Base-by-base conservation (phyloP, 768 basidiomycete species). In the Goffeauzyma gilvescens region DNA sequence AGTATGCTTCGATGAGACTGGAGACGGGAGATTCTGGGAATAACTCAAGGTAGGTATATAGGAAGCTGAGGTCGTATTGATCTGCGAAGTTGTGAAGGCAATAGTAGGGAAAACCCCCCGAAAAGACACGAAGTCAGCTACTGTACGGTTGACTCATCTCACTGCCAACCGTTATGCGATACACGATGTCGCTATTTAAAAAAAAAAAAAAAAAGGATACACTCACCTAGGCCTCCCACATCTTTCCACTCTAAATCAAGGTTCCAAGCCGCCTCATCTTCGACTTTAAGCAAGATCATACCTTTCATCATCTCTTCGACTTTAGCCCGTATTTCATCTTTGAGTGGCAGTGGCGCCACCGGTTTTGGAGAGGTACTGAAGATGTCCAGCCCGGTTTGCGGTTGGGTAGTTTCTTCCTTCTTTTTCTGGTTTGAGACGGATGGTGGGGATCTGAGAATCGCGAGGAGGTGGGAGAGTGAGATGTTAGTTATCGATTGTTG, bases 181-280 rank as follows among this genome's bases (percentile, higher is more conserved):
- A n/a, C n/a, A n/a, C n/a, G n/a, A n/a, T n/a, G n/a, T n/a, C n/a
- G n/a, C n/a, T n/a, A n/a, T n/a, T n/a, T n/a, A n/a, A n/a, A n/a
- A n/a, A n/a, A n/a, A n/a, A n/a, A n/a, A n/a, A n/a, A n/a, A n/a
- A n/a, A n/a, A n/a, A n/a, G n/a, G n/a, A n/a, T 18, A 10, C 14
- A 61, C 74, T 55, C 55, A 84, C 85, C 72, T 6, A 82, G 67
- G 5, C 69, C 68, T 21, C 74, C 75, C 28, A 66, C 70, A 57
- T 96, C 78, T 42, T 67, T 72, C 48, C 74, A 71, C 55, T 96
- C 84, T 32, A 95, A 67, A 48, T 71, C 75, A 3, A 80, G 60
- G 21, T 65, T 69, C 90, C 93, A 98, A 0, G 81, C 85, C 20
- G 78, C 58, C 54, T 83, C 78, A 53, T 93, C 79, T 0, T 75